phyloP scores from a whole-genome alignment of 2,329 filamentous ascomycete species.

The Dactylellina parvicollis region DNA sequence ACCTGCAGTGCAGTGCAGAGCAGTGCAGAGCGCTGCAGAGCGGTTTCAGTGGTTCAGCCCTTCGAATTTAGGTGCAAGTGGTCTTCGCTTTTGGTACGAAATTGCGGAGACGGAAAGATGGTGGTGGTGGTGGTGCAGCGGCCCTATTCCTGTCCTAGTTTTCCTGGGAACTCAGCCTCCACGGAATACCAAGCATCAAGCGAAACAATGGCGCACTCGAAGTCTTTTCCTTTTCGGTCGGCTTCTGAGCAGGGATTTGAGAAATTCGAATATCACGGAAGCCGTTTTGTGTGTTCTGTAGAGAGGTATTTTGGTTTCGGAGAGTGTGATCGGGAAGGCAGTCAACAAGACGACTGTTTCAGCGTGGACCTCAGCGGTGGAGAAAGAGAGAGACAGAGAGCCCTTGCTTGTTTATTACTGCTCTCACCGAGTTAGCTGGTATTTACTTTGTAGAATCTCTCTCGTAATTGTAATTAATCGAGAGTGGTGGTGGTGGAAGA shows the following conservation, averaged over 20 bases:
- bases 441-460: too few species aligned
- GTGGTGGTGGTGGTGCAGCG: conserved; percentile 41
- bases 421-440: too few species aligned
- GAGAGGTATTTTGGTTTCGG: conserved; percentile 10
- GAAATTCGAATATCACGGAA: not conserved
- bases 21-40: too few species aligned
- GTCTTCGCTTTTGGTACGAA: conserved; percentile 49
- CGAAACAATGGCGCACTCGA: conserved; percentile 49
- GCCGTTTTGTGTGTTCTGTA: conserved; percentile 3
- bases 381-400: too few species aligned
- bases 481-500: not conserved
- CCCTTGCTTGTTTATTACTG: conserved; percentile 43
- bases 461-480: not conserved
- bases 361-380: not conserved
- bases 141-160: conserved; percentile 48
- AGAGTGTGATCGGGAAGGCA: conserved; percentile 18
- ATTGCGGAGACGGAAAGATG: conserved; percentile 40
- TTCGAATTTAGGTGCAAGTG: conserved; percentile 38
- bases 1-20: too few species aligned
- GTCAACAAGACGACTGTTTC: conserved; percentile 7
- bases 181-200: conserved; percentile 47
- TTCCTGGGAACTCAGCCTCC: conserved; percentile 43
- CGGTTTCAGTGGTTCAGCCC: conserved; percentile 45
- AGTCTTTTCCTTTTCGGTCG: conserved; percentile 1
- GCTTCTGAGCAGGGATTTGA: not conserved